Base-by-base conservation (phyloP, 805 yeast genomes). In the Candida argentea region DNA sequence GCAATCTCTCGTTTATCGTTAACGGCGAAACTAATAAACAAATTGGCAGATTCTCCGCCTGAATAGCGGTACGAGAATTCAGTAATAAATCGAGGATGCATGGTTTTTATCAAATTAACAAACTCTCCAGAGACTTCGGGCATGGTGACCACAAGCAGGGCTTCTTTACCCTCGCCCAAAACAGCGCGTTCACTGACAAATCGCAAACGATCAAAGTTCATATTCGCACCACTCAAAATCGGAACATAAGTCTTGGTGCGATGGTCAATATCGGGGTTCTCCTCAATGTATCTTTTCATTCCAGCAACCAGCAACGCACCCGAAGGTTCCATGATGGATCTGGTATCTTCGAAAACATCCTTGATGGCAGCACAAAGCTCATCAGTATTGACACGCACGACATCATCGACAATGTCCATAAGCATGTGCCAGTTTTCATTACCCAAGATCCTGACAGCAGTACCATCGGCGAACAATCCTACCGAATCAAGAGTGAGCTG, bases 301-400 rank as follows among this genome's bases (percentile, higher is more conserved):
- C 97, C 99, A 2, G 99, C 98, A 26, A 89, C 95, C 3, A 93
- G 66, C 54, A 93, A 68, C 1, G 98, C 98, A 39, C 99, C 99
- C 4, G 96, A 79, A 6, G 99, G 99, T 57, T 91, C 99, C 20
- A 85, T 82, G 32, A 91, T 73, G 38, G 87, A 72, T 55, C 99
- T 71, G 1, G 97, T 89, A 46, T 91, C 99, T 52, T 86, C 94
- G 48, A 91, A 91, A 24, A 91, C 76, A 50, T 91, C 99, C 52
- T 91, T 89, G 39, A 91, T 86, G 24, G 96, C 97, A 13, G 98
- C 98, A 65, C 67, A 83, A 32, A 91, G 76, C 60, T 91, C 98
- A 54, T 87, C 97, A 8, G 96, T 87, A 46, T 72, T 68, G 4
- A 86, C 95, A 16, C 70, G 63, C 4, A 87, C 76, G 23, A 87